Evolutionary conservation across 78 protist species (phyloP), one percentile per base, ranked within the genome.

Genomic region (Dictyostelium brefeldianum): DNA sequence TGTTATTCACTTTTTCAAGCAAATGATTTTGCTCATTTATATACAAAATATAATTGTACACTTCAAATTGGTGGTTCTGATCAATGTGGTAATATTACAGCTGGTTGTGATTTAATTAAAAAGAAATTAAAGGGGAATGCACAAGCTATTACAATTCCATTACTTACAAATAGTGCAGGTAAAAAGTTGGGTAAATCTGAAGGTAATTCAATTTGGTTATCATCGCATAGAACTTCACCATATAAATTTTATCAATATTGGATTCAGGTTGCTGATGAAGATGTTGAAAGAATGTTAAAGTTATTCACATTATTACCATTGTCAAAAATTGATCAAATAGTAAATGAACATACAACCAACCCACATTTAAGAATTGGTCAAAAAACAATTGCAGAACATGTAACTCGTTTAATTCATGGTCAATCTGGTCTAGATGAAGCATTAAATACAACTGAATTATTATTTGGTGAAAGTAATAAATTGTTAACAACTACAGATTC

Each of bases 81-180:
- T 67, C 98, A 97, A 73, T 97, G 98, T 98, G 98, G 98, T 20
- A 97, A 97, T 75, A 96, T 97, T 17, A 81, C 92, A 3, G 96
- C 95, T 8, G 98, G 98, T 36, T 81, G 57, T 31, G 95, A 89
- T 50, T 79, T 97, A 12, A 82, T 95, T 50, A 91, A 82, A 29
- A 79, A 77, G 79, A 65, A 81, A 20, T 10, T 56, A 27, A 84
- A 64, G 20, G 78, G 91, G 0, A 41, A 12, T 7, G 92, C 82
- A 18, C 78, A 80, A 10, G 98, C 96, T 6, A 25, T 95, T 17
- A 97, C 98, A 69, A 36, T 95, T 15, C 98, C 98, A 1, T 79
- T 97, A 1, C 14, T 95, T 9, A 91, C 96, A 1, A 89, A 94
- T 18, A 10, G 91, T 6, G 67, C 81, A 0, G 98, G 98, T 14